Evolutionary conservation across 768 basidiomycete species (phyloP).

Genomic region (Hortiboletus flavorubellus): DNA sequence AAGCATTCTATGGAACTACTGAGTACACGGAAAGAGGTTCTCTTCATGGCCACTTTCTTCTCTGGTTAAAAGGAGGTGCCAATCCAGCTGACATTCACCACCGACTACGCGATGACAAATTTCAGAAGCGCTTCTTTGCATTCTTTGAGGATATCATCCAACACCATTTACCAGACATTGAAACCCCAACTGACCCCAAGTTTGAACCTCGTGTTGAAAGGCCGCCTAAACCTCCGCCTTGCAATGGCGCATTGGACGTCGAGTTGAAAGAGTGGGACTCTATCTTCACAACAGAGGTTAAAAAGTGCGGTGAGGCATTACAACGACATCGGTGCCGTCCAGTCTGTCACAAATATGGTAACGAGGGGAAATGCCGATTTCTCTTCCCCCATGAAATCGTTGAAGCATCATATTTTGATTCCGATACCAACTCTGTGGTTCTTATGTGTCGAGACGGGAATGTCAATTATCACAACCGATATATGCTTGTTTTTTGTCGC

Average conservation of each 20-base stretch:
- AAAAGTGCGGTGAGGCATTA: conserved; percentile 19
- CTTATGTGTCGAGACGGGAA: no score
- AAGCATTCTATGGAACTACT: conserved; percentile 29
- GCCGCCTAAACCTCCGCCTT: background rate
- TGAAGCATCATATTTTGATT: conserved; percentile 28
- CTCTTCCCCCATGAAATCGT: conserved; percentile 34
- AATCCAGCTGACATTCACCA: conserved; percentile 34
- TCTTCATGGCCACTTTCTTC: conserved; percentile 33
- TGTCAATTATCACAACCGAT: no score
- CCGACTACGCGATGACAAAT: background rate
- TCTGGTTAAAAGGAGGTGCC: conserved; percentile 28
- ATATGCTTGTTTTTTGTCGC: no score
- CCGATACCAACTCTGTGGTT: conserved; percentile 29
- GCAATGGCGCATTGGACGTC: no score
- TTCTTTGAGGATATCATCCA: conserved; percentile 35
- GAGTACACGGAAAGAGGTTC: conserved; percentile 28
- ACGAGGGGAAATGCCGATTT: conserved; percentile 28
- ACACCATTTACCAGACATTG: conserved; percentile 29
- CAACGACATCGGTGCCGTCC: conserved; percentile 19
- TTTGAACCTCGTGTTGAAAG: background rate
- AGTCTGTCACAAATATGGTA: conserved; percentile 33
- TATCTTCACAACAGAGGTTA: conserved; percentile 7
- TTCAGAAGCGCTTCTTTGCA: conserved; percentile 17
- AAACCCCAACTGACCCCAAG: conserved; percentile 8
- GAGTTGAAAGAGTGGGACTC: background rate